phyloP scores from a whole-genome alignment of 164 flowering plant genomes.

The Magnolia kwangsiensis region DNA sequence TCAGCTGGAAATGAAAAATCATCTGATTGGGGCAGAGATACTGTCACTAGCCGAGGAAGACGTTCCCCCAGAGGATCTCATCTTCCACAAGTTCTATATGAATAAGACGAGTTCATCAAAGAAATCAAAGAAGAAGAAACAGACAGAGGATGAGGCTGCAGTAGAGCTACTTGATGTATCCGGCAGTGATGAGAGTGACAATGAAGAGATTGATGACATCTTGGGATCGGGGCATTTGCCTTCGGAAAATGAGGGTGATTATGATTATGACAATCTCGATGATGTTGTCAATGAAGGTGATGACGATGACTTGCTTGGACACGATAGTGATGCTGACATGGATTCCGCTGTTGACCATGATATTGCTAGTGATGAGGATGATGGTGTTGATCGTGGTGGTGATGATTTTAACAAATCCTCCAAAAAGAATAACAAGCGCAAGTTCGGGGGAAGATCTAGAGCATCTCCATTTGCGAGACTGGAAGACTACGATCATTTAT shows the following conservation, averaged over 20 bases:
- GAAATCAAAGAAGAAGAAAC: constrained; percentile 80
- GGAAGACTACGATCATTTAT: constrained; percentile 79
- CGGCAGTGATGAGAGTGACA: constrained; percentile 76
- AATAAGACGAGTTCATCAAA: constrained; percentile 67
- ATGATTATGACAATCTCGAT: constrained; percentile 82
- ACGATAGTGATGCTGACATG: constrained; percentile 57
- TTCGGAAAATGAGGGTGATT: constrained; percentile 50
- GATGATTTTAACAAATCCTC: constrained; percentile 6
- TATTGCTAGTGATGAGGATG: constrained; percentile 31
- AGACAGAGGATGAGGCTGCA: constrained; percentile 54
- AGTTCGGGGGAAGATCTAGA: constrained; percentile 28
- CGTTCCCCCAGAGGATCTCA: constrained; percentile 91
- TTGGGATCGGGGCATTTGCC: constrained; percentile 42
- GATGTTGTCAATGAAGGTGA: constrained; percentile 66
- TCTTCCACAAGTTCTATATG: constrained; percentile 86
- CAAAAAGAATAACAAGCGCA: constrained; percentile 41
- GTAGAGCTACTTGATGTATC: constrained; percentile 47
- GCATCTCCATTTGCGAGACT: constrained; percentile 86
- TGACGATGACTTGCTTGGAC: constrained; percentile 71
- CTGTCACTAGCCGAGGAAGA: constrained; percentile 77
- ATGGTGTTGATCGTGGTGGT: constrained; percentile 14
- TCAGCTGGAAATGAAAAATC: constrained; percentile 74
- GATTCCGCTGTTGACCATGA: constrained; percentile 34
- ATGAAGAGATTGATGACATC: constrained; percentile 78
- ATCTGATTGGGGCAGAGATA: constrained; percentile 76